A percentile compares a stretch with the other conserved stretches of the same genome.
Evolutionary conservation across 108 stramenopile genomes (phyloP).

Genomic region (Aurantiochytrium sp.): DNA sequence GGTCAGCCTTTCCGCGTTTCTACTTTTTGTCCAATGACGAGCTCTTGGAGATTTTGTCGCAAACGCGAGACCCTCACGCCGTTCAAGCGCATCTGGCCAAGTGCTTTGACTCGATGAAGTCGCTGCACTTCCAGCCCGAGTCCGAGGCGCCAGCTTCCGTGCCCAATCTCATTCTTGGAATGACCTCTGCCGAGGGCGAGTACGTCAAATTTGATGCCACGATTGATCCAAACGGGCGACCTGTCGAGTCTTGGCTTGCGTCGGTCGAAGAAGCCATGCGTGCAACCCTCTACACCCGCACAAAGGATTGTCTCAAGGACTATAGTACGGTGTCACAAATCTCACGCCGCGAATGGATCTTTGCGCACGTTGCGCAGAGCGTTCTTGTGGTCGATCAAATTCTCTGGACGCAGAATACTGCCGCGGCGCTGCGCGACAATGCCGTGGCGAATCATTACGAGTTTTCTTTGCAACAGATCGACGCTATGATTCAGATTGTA

Average conservation of each 20-base stretch:
- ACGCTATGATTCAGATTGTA: slow-evolving; percentile 50
- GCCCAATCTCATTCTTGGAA: slow-evolving; percentile 37
- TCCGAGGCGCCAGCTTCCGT: not conserved
- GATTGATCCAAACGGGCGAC: slow-evolving; percentile 31
- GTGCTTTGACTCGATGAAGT: slow-evolving; percentile 61
- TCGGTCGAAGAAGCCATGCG: slow-evolving; percentile 46
- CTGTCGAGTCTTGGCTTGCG: slow-evolving; percentile 45
- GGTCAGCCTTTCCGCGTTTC: slow-evolving; percentile 51
- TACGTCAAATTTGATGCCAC: slow-evolving; percentile 34
- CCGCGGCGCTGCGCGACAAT: slow-evolving; percentile 27
- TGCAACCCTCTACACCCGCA: slow-evolving; percentile 33
- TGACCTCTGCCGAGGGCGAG: slow-evolving; percentile 42
- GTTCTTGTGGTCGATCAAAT: slow-evolving; percentile 50
- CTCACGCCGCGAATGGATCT: slow-evolving; percentile 41
- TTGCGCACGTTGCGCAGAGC: slow-evolving; percentile 43
- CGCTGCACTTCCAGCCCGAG: slow-evolving; percentile 41
- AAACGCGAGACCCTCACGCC: slow-evolving; percentile 52
- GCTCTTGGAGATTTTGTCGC: slow-evolving; percentile 52
- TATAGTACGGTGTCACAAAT: slow-evolving; percentile 31
- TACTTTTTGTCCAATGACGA: slow-evolving; percentile 57
- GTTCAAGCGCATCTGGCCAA: slow-evolving; percentile 60
- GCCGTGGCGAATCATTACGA: not conserved
- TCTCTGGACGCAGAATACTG: slow-evolving; percentile 38
- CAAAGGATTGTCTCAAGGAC: slow-evolving; percentile 30
- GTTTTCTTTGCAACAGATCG: slow-evolving; percentile 45